A percentile compares a stretch with the other conserved stretches of the same genome.
These are phyloP conservation scores for Fraxinus baroniana DNA, from an alignment of 305 asterid species.

Conservation along the genomic window DNA sequence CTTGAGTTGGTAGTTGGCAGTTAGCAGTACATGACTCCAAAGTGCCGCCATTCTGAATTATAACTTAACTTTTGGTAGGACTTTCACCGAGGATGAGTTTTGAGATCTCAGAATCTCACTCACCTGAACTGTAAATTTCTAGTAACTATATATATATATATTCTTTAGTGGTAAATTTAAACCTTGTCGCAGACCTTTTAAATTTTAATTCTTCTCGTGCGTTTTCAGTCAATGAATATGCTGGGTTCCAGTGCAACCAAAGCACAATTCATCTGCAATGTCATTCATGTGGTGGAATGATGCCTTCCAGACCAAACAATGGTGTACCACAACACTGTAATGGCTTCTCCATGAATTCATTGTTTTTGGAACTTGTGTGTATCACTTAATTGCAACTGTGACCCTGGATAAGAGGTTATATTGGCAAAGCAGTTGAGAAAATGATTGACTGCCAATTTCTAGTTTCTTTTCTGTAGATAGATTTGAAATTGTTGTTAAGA, in stretches of 20 bases:
- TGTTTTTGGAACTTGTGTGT: background rate
- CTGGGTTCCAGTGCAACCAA: constrained; percentile 69
- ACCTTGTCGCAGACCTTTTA: constrained; percentile 16
- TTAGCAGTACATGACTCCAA: background rate
- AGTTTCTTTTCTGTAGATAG: background rate
- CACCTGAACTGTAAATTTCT: constrained; percentile 1
- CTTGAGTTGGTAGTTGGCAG: background rate
- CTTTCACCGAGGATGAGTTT: constrained; percentile 9
- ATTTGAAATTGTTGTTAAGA: background rate
- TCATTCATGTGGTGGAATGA: constrained; percentile 87
- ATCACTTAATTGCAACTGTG: background rate
- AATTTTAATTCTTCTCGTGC: constrained; percentile 14
- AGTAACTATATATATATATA: background rate
- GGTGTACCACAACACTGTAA: constrained; percentile 79
- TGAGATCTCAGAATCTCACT: constrained; percentile 19
- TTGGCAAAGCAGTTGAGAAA: background rate
- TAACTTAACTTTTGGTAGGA: background rate
- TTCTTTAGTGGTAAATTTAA: background rate
- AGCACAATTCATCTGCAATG: constrained; percentile 89
- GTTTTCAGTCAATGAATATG: constrained; percentile 55
- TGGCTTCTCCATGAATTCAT: constrained; percentile 16
- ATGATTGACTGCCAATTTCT: background rate
- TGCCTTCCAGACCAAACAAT: constrained; percentile 73
- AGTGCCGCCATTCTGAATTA: background rate
- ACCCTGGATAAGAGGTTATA: background rate